phyloP scores from a whole-genome alignment of 2,329 filamentous ascomycete species.

The Colletotrichum lentis region DNA sequence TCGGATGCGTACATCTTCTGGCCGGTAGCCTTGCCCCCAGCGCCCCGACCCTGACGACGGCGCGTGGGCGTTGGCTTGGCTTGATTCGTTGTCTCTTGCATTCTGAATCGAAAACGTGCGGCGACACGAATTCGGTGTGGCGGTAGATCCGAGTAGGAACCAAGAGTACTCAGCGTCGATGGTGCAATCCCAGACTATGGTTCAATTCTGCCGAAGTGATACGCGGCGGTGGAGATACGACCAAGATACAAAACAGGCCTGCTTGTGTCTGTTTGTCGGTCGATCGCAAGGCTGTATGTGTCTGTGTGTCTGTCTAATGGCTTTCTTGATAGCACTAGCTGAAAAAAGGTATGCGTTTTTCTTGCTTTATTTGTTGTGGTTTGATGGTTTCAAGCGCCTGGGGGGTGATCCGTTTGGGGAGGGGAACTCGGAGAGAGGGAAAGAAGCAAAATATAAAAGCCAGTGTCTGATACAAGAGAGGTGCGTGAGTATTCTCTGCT shows the following conservation, averaged over 20 bases:
- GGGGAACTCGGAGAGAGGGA: constrained; percentile 29
- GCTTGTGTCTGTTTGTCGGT: background rate
- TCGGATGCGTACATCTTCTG: constrained; percentile 68
- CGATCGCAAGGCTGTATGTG: constrained; percentile 1
- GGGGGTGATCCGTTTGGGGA: constrained; percentile 26
- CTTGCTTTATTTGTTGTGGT: background rate
- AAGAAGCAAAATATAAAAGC: constrained; percentile 28
- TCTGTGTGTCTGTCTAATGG: background rate
- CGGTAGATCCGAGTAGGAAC: background rate
- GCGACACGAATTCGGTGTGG: background rate
- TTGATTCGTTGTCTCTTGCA: constrained; percentile 48
- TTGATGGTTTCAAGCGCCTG: constrained; percentile 23
- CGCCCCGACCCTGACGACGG: constrained; percentile 48
- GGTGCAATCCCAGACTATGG: background rate
- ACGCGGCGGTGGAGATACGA: background rate
- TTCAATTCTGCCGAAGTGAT: background rate
- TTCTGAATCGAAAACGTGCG: constrained; percentile 33
- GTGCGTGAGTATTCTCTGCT: constrained; percentile 35
- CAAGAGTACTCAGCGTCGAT: background rate
- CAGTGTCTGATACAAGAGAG: constrained; percentile 27
- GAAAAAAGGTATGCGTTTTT: constrained; percentile 5
- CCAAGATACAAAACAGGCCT: constrained; percentile 1
- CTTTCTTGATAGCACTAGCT: constrained; percentile 11
- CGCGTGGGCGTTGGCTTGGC: constrained; percentile 49
- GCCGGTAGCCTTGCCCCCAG: constrained; percentile 47